A percentile compares a stretch with the other conserved stretches of the same genome.
These are phyloP conservation scores for Ogataea neopini DNA, from an alignment of 805 yeast genomes.

Conservation along the genomic window DNA sequence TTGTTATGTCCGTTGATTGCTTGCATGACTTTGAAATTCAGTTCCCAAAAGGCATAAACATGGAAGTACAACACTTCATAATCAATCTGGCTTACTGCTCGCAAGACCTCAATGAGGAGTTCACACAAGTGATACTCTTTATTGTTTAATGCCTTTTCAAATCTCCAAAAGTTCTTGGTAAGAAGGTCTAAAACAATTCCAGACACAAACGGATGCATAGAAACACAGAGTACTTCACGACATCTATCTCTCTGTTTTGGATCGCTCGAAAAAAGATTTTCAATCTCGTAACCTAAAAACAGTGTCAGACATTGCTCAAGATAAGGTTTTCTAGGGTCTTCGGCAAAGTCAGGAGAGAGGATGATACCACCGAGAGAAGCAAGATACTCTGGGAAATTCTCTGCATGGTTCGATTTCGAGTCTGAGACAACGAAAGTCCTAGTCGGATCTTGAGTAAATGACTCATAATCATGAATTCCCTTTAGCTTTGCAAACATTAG, in stretches of 20 bases:
- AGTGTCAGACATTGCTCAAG: slow-evolving; percentile 29
- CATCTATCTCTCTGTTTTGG: slow-evolving; percentile 60
- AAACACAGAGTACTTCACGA: slow-evolving; percentile 60
- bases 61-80: slow-evolving; percentile 28
- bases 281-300: slow-evolving; percentile 28
- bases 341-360: slow-evolving; percentile 34
- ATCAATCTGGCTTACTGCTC: slow-evolving; percentile 31
- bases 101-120: slow-evolving; percentile 28
- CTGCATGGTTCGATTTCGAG: slow-evolving; percentile 15
- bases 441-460: slow-evolving; percentile 12
- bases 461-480: slow-evolving; percentile 5
- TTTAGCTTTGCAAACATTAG: slow-evolving; percentile 43
- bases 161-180: slow-evolving; percentile 23
- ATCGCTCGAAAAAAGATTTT: slow-evolving; percentile 28
- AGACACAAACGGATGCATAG: slow-evolving; percentile 47
- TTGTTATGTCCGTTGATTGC: slow-evolving; percentile 22
- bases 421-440: background rate
- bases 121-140: slow-evolving; percentile 33
- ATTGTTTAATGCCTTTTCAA: slow-evolving; percentile 25
- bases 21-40: slow-evolving; percentile 26
- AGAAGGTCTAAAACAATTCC: slow-evolving; percentile 27
- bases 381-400: slow-evolving; percentile 68
- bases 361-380: slow-evolving; percentile 72
- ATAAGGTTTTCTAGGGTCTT: slow-evolving; percentile 30
- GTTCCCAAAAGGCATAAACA: slow-evolving; percentile 30